Evolutionary conservation across 106 monocot species (phyloP), one percentile per base, ranked within the genome.

Genomic region (Platanthera zijinensis): DNA sequence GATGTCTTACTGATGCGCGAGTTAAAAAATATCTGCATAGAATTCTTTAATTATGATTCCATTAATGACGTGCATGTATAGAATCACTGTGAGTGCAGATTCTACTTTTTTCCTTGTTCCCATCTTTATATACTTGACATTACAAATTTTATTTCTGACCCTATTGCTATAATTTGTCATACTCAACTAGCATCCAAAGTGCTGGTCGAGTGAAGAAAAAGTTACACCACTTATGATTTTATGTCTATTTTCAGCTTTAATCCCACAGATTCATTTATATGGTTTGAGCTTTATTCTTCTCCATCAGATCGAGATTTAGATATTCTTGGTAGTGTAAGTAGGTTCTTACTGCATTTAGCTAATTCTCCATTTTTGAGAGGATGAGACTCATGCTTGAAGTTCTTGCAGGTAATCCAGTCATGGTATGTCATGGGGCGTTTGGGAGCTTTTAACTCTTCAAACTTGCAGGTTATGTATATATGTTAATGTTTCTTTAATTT

Each of bases 361-460:
- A 22, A 5, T 70, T 8, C n/a, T 7, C 19, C 19, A 48, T 17
- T 71, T 70, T 39, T 57, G 48, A 15, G 61, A 13, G 6, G 49
- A 30, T 32, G 39, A 2, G 67, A 67, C 67, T 67, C 67, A 32
- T 67, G 67, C 32, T 67, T 19, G 59, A 59, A 14, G 73, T 0
- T 73, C 11, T 51, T 78, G 48, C 88, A 94, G 97, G 97, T 88
- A 11, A 88, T 97, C 80, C 97, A 97, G 74, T 82, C 97, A 71
- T 97, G 97, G 97, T 97, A 97, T 84, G 97, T 94, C 63, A 92
- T 97, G 97, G 97, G 97, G 13, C 93, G 97, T 10, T 81, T 97
- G 78, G 97, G 94, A 75, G 89, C 97, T 57, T 97, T 87, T 71
- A 94, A 97, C 78, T 97, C 97, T 63, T 84, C 86, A 52, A 97